Evolutionary conservation across 2,329 filamentous ascomycete species (phyloP).

Genomic region (Albifimbria verrucaria): DNA sequence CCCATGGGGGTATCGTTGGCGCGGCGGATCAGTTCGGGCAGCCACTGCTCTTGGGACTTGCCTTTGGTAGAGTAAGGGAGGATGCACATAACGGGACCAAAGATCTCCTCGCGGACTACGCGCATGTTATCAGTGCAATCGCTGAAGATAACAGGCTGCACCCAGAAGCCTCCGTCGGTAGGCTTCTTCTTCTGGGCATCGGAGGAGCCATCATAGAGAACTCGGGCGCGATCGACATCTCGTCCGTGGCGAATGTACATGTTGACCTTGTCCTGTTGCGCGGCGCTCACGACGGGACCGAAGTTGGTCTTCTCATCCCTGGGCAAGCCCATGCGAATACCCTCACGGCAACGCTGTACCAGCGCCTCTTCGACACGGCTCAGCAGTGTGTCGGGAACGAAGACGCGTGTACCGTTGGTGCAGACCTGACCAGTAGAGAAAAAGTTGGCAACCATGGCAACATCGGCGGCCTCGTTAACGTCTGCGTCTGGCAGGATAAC

Average conservation of each 20-base stretch:
- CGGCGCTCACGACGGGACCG: constrained; percentile 73
- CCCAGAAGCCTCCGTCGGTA: constrained; percentile 70
- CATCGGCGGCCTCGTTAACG: constrained; percentile 76
- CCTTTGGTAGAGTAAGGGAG: constrained; percentile 61
- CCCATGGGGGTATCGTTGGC: constrained; percentile 78
- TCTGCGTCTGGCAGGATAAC: constrained; percentile 78
- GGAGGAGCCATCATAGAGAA: constrained; percentile 69
- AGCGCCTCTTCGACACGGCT: constrained; percentile 64
- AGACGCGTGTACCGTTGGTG: constrained; percentile 88
- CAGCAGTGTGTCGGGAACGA: constrained; percentile 67
- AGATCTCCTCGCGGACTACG: constrained; percentile 80
- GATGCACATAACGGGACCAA: constrained; percentile 82
- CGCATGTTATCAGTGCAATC: constrained; percentile 81
- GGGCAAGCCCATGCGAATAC: constrained; percentile 73
- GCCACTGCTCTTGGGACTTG: constrained; percentile 27
- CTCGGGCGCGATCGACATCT: constrained; percentile 66
- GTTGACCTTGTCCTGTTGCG: constrained; percentile 75
- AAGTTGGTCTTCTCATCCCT: constrained; percentile 74
- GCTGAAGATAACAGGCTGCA: constrained; percentile 80
- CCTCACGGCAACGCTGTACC: constrained; percentile 49
- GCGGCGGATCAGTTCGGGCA: constrained; percentile 66
- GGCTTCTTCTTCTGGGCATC: constrained; percentile 50
- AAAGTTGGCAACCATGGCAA: constrained; percentile 92
- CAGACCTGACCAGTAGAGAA: constrained; percentile 89
- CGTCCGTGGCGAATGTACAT: constrained; percentile 74